A percentile compares a stretch with the other conserved stretches of the same genome.
Conservation (phyloP, 2,329 filamentous ascomycete genomes). For the Cytospora mali region DNA sequence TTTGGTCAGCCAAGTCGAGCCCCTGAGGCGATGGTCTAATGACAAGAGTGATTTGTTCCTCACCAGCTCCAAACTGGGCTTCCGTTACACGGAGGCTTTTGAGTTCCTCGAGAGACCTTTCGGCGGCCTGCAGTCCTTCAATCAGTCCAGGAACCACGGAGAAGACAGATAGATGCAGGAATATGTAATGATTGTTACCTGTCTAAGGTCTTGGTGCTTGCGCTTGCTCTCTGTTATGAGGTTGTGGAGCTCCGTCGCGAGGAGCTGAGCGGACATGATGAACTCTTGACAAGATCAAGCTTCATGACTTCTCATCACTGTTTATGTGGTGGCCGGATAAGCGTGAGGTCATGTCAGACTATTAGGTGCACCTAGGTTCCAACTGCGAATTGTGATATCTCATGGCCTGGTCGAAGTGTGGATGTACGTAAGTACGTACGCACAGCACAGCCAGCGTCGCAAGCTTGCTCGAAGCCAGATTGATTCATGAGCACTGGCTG, state of each 20-base stretch:
- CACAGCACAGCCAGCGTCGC: not conserved
- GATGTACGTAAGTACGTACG: not conserved
- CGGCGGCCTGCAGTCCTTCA: slow-evolving; percentile 67
- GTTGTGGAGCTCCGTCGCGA: slow-evolving; percentile 84
- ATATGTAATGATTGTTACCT: slow-evolving; percentile 52
- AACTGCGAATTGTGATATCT: not conserved
- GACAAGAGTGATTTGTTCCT: slow-evolving; percentile 51
- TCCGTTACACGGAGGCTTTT: slow-evolving; percentile 76
- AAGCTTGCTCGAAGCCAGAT: slow-evolving; percentile 1
- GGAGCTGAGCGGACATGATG: slow-evolving; percentile 87
- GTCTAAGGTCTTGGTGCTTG: slow-evolving; percentile 87
- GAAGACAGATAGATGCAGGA: slow-evolving; percentile 33
- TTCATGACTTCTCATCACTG: slow-evolving; percentile 16
- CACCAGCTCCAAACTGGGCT: slow-evolving; percentile 58
- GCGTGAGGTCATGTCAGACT: not conserved
- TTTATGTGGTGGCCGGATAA: not conserved
- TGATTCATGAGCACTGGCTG: not conserved
- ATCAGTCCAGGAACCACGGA: not conserved
- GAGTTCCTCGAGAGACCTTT: slow-evolving; percentile 89
- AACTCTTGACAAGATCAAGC: slow-evolving; percentile 18
- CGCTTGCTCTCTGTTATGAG: slow-evolving; percentile 95
- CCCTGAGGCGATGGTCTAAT: slow-evolving; percentile 40
- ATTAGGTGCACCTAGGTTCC: not conserved
- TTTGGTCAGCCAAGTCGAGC: slow-evolving; percentile 26
- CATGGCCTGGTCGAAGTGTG: not conserved